Conservation (phyloP, 805 yeast genomes). For the Debaryomyces maramus region DNA sequence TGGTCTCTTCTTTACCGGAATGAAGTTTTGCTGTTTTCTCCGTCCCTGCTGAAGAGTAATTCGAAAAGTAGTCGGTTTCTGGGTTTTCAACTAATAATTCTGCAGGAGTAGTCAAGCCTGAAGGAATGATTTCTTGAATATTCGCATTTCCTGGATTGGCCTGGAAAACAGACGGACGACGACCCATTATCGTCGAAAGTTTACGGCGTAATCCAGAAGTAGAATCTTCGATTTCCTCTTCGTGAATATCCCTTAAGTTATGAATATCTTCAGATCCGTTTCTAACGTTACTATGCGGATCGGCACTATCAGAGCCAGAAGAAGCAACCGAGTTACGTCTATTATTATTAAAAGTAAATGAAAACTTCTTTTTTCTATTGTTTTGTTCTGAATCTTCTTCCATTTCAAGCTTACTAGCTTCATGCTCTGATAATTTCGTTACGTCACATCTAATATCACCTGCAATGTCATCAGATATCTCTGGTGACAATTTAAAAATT, state of each 20-base stretch:
- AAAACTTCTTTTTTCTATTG: conserved; percentile 4
- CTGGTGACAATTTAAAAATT: conserved; percentile 42
- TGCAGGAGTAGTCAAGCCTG: conserved; percentile 44
- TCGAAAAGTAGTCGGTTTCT: conserved; percentile 29
- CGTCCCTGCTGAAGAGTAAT: conserved; percentile 3
- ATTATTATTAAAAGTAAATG: conserved; percentile 6
- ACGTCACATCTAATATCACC: conserved; percentile 13
- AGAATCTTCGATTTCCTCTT: conserved; percentile 19
- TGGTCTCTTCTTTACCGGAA: conserved; percentile 2
- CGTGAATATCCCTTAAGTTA: conserved; percentile 5
- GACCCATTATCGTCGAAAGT: conserved; percentile 40
- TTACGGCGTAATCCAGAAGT: conserved; percentile 33
- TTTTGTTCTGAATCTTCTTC: background rate
- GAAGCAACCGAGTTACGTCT: background rate
- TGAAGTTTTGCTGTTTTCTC: conserved; percentile 7
- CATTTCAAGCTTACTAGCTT: background rate
- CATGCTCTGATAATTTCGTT: background rate
- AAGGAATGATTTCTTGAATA: conserved; percentile 38
- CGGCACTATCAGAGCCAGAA: background rate
- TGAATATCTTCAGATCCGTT: background rate
- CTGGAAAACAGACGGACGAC: conserved; percentile 40
- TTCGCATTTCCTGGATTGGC: conserved; percentile 37
- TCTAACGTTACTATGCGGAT: background rate
- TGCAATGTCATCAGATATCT: conserved; percentile 29
- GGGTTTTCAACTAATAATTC: conserved; percentile 37